Evolutionary conservation across 441 rosid species (phyloP), one percentile per base, ranked within the genome.

Genomic region (Macaranga tanarius): DNA sequence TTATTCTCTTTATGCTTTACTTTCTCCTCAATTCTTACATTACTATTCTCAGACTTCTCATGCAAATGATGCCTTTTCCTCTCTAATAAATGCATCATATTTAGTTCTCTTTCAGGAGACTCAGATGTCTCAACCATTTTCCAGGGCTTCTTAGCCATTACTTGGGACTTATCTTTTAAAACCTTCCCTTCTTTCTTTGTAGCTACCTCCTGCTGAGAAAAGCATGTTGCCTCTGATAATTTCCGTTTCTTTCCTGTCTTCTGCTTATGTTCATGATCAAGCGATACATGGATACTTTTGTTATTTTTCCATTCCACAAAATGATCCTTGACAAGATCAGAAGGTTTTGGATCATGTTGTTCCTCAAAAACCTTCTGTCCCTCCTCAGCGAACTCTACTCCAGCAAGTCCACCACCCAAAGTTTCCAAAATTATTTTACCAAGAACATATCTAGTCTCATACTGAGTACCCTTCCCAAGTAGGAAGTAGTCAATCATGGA

Each of bases 381-480:
- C 71, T 60, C 71, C 64, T 71, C 64, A 54, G 31, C 78, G 55
- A 73, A 48, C 67, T 74, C 72, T 76, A 31, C 83, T 67, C 60
- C 67, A 78, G 74, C 55, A 54, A n/a, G 59, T 69, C 80, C 82
- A 54, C 75, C 81, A 59, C 83, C 66, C 83, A 92, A 71, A 51
- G 98, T 91, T 55, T 86, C 87, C 73, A 91, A 73, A 76, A 95
- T 88, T 80, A 95, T 83, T 85, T 83, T 84, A 52, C 98, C 99
- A 55, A 95, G 82, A 65, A 82, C 92, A 82, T 84, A 87, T 74
- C 93, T 86, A 48, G 86, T 82, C 80, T 95, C 96, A 28, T 55
- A n/a, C 69, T 76, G 72, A 71, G 79, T 60, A 48, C 98, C 98
- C 70, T 77, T 85, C 40, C 83, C 87, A 68, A 95, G 95, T 58